Evolutionary conservation across 2,329 filamentous ascomycete genomes (phyloP).

Genomic region (Paecilomyces formosus): DNA sequence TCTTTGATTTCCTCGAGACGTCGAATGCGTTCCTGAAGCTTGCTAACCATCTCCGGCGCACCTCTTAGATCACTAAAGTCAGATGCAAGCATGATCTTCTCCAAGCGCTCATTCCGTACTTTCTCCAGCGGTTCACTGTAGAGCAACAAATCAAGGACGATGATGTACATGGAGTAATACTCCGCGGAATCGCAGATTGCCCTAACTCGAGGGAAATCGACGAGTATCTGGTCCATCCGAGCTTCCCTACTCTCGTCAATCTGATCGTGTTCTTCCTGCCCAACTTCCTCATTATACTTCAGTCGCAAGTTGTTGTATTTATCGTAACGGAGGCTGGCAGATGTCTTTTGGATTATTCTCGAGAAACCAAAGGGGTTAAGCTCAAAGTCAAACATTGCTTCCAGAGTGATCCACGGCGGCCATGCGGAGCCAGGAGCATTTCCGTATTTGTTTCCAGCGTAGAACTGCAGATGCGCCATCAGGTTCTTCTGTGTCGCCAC

Average conservation of each 20-base stretch:
- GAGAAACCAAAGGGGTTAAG: slow-evolving; percentile 96
- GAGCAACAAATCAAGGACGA: slow-evolving; percentile 88
- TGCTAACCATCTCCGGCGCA: slow-evolving; percentile 85
- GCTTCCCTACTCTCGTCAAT: slow-evolving; percentile 50
- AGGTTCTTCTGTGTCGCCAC: slow-evolving; percentile 93
- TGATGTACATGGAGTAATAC: slow-evolving; percentile 97
- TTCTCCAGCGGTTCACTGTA: slow-evolving; percentile 97
- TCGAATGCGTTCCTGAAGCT: slow-evolving; percentile 83
- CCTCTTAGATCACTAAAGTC: slow-evolving; percentile 96
- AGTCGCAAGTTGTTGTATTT: slow-evolving; percentile 96
- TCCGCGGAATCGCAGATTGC: slow-evolving; percentile 96
- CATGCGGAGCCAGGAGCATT: slow-evolving; percentile 76
- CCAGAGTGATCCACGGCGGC: slow-evolving; percentile 97
- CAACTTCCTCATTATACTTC: slow-evolving; percentile 94
- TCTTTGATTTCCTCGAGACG: slow-evolving; percentile 94
- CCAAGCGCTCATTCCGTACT: slow-evolving; percentile 86
- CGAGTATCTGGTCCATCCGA: slow-evolving; percentile 92
- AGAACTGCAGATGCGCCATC: slow-evolving; percentile 79
- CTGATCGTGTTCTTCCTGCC: slow-evolving; percentile 49
- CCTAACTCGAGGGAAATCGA: slow-evolving; percentile 88
- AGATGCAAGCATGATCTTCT: slow-evolving; percentile 98
- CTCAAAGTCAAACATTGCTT: slow-evolving; percentile 96
- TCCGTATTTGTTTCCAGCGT: slow-evolving; percentile 89
- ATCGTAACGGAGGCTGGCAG: slow-evolving; percentile 87
- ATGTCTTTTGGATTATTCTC: slow-evolving; percentile 92